Percentiles rank a stretch among this genome's conserved stretches.
Evolutionary conservation across 176 grass and related monocot species (phyloP).

Genomic region (Oryza nivara): DNA sequence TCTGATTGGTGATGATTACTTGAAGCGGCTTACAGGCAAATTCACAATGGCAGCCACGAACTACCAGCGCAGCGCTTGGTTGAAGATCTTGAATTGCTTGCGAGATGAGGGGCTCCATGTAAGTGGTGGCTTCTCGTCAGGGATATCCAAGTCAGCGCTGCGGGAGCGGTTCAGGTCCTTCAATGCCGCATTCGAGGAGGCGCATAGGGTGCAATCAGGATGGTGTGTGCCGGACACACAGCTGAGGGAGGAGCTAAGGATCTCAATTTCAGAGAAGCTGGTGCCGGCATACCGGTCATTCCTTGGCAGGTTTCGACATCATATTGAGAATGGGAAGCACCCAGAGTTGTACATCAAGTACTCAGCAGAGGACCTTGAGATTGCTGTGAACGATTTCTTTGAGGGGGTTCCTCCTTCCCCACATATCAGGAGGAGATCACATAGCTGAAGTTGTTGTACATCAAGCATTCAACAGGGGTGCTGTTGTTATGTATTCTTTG

Average conservation of each 20-base stretch:
- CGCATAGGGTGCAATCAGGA: slow-evolving; percentile 66
- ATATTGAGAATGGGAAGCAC: slow-evolving; percentile 88
- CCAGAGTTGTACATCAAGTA: slow-evolving; percentile 92
- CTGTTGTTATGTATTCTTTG: slow-evolving; percentile 55
- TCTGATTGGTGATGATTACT: slow-evolving; percentile 82
- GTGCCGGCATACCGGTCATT: slow-evolving; percentile 90
- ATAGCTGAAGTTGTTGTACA: slow-evolving; percentile 42
- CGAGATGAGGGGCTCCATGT: slow-evolving; percentile 90
- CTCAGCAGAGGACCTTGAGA: slow-evolving; percentile 86
- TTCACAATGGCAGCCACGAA: slow-evolving; percentile 65
- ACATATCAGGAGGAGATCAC: slow-evolving; percentile 63
- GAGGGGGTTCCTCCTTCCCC: slow-evolving; percentile 59
- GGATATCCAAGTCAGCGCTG: slow-evolving; percentile 76
- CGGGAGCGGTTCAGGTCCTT: slow-evolving; percentile 86
- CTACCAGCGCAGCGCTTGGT: slow-evolving; percentile 71
- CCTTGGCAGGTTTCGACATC: slow-evolving; percentile 84
- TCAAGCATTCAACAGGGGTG: slow-evolving; percentile 30
- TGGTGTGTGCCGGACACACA: slow-evolving; percentile 84
- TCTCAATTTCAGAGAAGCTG: slow-evolving; percentile 85
- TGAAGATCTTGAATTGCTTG: slow-evolving; percentile 76
- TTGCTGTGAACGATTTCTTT: slow-evolving; percentile 71
- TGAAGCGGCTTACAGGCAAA: slow-evolving; percentile 71
- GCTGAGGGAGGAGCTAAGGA: slow-evolving; percentile 85
- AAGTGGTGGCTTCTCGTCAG: slow-evolving; percentile 77
- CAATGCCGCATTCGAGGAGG: slow-evolving; percentile 85